Conservation (phyloP, 768 basidiomycete species). For the Russula virescens region DNA sequence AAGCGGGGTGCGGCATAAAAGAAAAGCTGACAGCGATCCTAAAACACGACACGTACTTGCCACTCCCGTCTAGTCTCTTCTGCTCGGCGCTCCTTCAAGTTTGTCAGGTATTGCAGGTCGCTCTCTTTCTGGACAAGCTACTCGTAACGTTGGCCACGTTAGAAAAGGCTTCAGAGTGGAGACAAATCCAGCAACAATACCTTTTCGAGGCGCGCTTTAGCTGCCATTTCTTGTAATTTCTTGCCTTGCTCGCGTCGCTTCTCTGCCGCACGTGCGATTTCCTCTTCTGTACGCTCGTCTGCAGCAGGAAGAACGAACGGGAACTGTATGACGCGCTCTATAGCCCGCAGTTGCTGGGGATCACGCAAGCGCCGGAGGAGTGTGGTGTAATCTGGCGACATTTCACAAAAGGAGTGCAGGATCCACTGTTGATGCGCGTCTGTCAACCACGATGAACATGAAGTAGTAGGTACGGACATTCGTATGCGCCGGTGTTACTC, state of each 20-base stretch:
- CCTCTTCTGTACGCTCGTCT: constrained; percentile 90
- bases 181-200: constrained; percentile 34
- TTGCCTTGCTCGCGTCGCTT: constrained; percentile 80
- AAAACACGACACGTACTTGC: constrained; percentile 41
- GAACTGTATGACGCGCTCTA: constrained; percentile 80
- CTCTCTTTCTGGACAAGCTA: constrained; percentile 73
- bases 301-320: constrained; percentile 59
- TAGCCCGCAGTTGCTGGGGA: constrained; percentile 55
- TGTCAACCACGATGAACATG: background rate
- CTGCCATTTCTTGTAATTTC: constrained; percentile 86
- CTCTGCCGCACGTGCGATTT: constrained; percentile 70
- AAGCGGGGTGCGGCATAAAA: background rate
- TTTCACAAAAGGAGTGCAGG: constrained; percentile 80
- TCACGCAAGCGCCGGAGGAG: constrained; percentile 64
- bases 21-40: background rate
- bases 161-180: background rate
- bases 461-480: constrained; percentile 44
- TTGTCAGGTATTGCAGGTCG: constrained; percentile 59
- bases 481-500: constrained; percentile 71
- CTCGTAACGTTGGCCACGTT: background rate
- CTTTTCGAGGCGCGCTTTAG: constrained; percentile 81
- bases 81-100: constrained; percentile 56
- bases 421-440: constrained; percentile 61
- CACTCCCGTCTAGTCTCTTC: constrained; percentile 70
- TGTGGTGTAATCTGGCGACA: constrained; percentile 67